Base-by-base conservation (phyloP, 2,329 filamentous ascomycete species). In the Paecilomyces niveus region DNA sequence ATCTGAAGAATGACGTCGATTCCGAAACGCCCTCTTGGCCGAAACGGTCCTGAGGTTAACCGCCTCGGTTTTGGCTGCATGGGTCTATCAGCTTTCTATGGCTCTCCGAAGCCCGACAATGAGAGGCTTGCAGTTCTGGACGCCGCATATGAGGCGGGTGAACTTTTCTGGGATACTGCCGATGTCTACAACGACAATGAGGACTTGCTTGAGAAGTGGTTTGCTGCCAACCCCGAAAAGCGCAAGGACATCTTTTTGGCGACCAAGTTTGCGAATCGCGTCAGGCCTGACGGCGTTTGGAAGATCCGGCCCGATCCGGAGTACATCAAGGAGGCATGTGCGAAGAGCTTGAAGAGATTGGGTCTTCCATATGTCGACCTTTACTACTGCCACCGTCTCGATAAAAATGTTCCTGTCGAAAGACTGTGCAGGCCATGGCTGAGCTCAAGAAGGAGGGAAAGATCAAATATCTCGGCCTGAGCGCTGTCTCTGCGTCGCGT, bases 351-450 rank as follows among this genome's bases (percentile, higher is more conserved):
- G 13, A 50, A 50, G 18, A 29, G 53, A 3, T 58, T 61, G 31
- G 24, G 35, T 6, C 35, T 45, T 45, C 65, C 62, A 59, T 58
- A 29, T 13, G 58, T 60, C 32, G 59, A 60, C 56, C 22, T 83
- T 5, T 86, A 84, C 61, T 78, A 81, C 63, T 78, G 74, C 58
- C 78, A 80, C 6, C 75, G 84, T 29, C 74, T 82, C 33, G 84
- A 86, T 65, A 69, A 68, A 45, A 75, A 75, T 7, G 69, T 70
- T 0, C 76, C 77, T 2, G 72, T 80, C 57, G 76, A 80, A 62
- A 76, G 53, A 77, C 63, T 6, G 62, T 72, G 53, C 57, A 63
- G 22, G 60, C 64, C 6, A 61, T 72, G 53, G 68, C 67, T 15
- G 61, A 70, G 11, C 22, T 57, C 52, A 59, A 59, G 15, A 72